phyloP scores from a whole-genome alignment of 345 rosid species.

The Hevea brasiliensis region DNA sequence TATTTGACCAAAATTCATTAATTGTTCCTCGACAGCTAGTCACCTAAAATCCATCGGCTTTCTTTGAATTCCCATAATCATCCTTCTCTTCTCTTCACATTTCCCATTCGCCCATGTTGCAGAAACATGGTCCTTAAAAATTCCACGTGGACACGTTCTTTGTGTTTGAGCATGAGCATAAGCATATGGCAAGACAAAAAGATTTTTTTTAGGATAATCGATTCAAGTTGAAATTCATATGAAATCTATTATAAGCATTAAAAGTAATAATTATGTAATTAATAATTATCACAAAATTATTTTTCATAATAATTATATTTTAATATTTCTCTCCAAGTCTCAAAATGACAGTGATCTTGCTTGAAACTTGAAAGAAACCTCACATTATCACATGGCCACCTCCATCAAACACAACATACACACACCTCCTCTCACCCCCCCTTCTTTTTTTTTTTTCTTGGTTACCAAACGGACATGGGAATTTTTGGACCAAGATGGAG shows the following conservation, averaged over 20 bases:
- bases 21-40: conserved; percentile 8
- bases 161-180: background rate
- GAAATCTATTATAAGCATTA: too few species aligned
- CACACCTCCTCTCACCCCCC: conserved; percentile 4
- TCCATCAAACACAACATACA: conserved; percentile 12
- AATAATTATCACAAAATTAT: too few species aligned
- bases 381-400: conserved; percentile 16
- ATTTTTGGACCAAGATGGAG: background rate
- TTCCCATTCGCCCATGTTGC: background rate
- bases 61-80: background rate
- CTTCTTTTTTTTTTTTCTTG: background rate
- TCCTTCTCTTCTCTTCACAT: background rate
- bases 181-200: too few species aligned
- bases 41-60: conserved; percentile 33
- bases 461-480: background rate
- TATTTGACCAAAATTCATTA: conserved; percentile 9
- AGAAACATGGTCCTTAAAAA: background rate
- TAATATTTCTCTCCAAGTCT: background rate
- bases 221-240: too few species aligned
- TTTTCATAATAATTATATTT: too few species aligned
- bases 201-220: too few species aligned
- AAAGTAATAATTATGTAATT: too few species aligned
- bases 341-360: background rate
- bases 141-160: background rate
- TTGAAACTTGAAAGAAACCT: conserved; percentile 13